A percentile compares a stretch with the other conserved stretches of the same genome.
phyloP scores from a whole-genome alignment of 2,329 filamentous ascomycete species.

The Aspergillus novofumigatus region DNA sequence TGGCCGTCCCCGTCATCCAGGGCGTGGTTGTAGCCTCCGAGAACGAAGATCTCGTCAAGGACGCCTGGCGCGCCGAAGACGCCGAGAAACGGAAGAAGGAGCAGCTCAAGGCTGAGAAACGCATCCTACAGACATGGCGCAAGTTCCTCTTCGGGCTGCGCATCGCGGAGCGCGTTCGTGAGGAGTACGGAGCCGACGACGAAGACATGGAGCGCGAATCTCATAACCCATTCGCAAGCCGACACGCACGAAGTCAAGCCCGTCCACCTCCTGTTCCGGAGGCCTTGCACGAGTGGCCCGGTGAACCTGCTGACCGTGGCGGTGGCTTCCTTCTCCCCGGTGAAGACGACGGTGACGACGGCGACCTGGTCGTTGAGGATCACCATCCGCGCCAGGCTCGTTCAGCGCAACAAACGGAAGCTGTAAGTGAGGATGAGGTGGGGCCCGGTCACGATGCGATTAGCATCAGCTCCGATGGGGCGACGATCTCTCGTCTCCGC shows the following conservation, averaged over 20 bases:
- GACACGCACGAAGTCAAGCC: background rate
- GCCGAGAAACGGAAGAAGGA: slow-evolving; percentile 72
- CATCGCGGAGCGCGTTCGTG: slow-evolving; percentile 70
- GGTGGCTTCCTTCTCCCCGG: slow-evolving; percentile 23
- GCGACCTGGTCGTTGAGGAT: slow-evolving; percentile 29
- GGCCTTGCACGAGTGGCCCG: background rate
- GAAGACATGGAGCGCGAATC: slow-evolving; percentile 27
- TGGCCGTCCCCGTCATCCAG: slow-evolving; percentile 86
- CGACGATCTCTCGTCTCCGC: slow-evolving; percentile 11
- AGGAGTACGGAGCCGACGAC: slow-evolving; percentile 65
- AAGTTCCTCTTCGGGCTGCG: slow-evolving; percentile 82
- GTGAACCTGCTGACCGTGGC: slow-evolving; percentile 18
- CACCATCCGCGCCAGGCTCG: slow-evolving; percentile 8
- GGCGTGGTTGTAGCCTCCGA: slow-evolving; percentile 86
- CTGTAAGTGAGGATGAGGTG: slow-evolving; percentile 6
- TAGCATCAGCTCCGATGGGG: background rate
- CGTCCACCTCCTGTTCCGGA: background rate
- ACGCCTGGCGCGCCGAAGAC: slow-evolving; percentile 74
- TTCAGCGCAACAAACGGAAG: background rate
- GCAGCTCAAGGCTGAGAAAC: slow-evolving; percentile 74
- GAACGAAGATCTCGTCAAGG: slow-evolving; percentile 67
- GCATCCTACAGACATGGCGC: slow-evolving; percentile 72
- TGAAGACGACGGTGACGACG: slow-evolving; percentile 20
- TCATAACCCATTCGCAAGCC: slow-evolving; percentile 34
- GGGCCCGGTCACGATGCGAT: slow-evolving; percentile 3